phyloP scores from a whole-genome alignment of 768 basidiomycete genomes.

The Mycena sanguinolenta region DNA sequence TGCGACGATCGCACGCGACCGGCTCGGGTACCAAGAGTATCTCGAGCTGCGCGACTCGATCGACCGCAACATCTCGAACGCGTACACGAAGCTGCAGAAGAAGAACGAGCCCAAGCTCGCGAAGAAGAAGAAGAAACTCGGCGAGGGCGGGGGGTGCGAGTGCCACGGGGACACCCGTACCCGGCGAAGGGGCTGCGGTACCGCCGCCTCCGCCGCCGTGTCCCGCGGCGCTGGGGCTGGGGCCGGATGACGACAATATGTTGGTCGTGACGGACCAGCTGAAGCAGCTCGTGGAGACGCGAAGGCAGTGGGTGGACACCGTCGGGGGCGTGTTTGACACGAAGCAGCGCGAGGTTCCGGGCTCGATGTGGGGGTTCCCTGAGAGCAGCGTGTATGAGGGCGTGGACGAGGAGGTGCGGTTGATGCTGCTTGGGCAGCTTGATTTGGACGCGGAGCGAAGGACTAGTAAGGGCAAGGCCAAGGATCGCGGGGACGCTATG shows the following conservation, averaged over 20 bases:
- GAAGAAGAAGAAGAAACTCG: slow-evolving; percentile 81
- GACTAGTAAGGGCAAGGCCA: slow-evolving; percentile 59
- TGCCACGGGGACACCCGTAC: slow-evolving; percentile 38
- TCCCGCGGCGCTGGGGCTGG: slow-evolving; percentile 79
- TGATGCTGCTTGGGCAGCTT: slow-evolving; percentile 48
- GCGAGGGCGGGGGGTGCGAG: slow-evolving; percentile 44
- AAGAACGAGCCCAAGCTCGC: slow-evolving; percentile 81
- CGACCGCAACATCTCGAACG: slow-evolving; percentile 83
- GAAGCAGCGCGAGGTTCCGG: slow-evolving; percentile 74
- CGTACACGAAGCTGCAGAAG: slow-evolving; percentile 86
- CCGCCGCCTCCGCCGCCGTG: slow-evolving; percentile 68
- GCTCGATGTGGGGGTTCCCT: slow-evolving; percentile 86
- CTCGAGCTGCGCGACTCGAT: slow-evolving; percentile 85
- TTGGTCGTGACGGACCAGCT: slow-evolving; percentile 78
- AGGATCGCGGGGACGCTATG: slow-evolving; percentile 74
- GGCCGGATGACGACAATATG: slow-evolving; percentile 74
- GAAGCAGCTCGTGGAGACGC: slow-evolving; percentile 77
- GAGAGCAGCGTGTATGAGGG: slow-evolving; percentile 81
- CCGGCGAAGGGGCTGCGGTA: slow-evolving; percentile 44
- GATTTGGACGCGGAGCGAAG: slow-evolving; percentile 43
- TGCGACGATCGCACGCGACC: slow-evolving; percentile 81
- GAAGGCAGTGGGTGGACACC: slow-evolving; percentile 82
- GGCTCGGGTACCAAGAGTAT: slow-evolving; percentile 94
- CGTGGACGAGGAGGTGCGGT: slow-evolving; percentile 73
- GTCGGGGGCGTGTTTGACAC: slow-evolving; percentile 83